A percentile compares a stretch with the other conserved stretches of the same genome.
Evolutionary conservation across 192 early-diverging fungal genomes (phyloP).

Genomic region (Entomortierella chlamydospora): DNA sequence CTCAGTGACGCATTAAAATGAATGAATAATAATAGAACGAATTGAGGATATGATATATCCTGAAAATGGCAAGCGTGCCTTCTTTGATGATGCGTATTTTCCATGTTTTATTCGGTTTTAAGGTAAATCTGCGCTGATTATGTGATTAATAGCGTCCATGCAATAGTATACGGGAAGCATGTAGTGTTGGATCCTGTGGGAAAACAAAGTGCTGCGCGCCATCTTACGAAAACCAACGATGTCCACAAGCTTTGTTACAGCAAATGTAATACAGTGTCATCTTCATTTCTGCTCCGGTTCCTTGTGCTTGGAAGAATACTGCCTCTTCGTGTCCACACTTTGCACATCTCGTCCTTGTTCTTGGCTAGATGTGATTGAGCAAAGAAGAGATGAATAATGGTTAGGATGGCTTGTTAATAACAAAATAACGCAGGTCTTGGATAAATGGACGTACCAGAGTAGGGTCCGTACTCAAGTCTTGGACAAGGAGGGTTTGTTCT

Average conservation of each 20-base stretch:
- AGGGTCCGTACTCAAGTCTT: constrained; percentile 81
- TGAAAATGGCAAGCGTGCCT: too few species aligned
- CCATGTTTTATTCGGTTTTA: neutral
- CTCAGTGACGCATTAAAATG: too few species aligned
- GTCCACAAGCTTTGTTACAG: constrained; percentile 71
- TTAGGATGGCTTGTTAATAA: too few species aligned
- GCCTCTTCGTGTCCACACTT: constrained; percentile 69
- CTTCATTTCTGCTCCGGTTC: constrained; percentile 73
- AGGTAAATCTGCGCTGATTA: neutral
- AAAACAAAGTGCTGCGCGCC: neutral
- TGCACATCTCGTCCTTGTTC: constrained; percentile 71
- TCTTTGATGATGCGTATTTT: neutral
- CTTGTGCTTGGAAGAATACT: constrained; percentile 84
- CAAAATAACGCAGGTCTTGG: too few species aligned
- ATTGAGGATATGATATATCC: too few species aligned
- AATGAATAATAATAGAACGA: too few species aligned
- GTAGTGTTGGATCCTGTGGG: neutral
- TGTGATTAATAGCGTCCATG: neutral
- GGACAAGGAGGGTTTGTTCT: constrained; percentile 79
- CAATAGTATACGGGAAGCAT: too few species aligned
- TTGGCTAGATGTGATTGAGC: constrained; percentile 56
- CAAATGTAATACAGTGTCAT: constrained; percentile 89
- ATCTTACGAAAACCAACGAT: constrained; percentile 71
- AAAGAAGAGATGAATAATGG: neutral
- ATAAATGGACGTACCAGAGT: constrained; percentile 63